Evolutionary conservation across 768 basidiomycete genomes (phyloP).

Genomic region (Mycena albidolilacea): DNA sequence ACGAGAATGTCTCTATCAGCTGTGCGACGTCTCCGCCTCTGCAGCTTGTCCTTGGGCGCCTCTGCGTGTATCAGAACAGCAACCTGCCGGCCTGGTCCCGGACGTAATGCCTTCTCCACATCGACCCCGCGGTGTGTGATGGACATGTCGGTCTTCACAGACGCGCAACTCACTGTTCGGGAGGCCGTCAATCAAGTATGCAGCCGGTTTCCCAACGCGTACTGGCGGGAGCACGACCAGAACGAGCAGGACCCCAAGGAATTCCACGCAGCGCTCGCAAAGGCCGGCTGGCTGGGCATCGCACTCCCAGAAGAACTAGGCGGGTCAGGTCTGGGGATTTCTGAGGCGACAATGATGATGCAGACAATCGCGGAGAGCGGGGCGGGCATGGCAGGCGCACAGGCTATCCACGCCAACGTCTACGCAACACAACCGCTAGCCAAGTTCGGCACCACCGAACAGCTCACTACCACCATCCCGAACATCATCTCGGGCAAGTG

Average conservation of each 20-base stretch:
- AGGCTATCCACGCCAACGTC: constrained; percentile 39
- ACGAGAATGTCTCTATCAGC: no score
- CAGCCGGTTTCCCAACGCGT: constrained; percentile 29
- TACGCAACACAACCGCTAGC: constrained; percentile 39
- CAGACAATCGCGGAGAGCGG: constrained; percentile 40
- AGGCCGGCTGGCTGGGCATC: constrained; percentile 35
- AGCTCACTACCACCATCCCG: constrained; percentile 23
- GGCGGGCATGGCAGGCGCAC: constrained; percentile 40
- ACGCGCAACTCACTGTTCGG: constrained; percentile 24
- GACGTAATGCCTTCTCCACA: constrained; percentile 16
- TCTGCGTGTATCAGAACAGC: no score
- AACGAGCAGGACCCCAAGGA: constrained; percentile 19
- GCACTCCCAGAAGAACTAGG: constrained; percentile 37
- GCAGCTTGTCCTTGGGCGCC: no score
- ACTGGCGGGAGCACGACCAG: constrained; percentile 34
- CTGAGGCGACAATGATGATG: constrained; percentile 42
- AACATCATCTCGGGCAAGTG: constrained; percentile 34
- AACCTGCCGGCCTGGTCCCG: no score
- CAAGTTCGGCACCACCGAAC: constrained; percentile 27
- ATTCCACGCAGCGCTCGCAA: constrained; percentile 31
- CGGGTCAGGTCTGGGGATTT: constrained; percentile 38
- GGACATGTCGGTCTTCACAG: constrained; percentile 27
- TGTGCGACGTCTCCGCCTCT: no score
- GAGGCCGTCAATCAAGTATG: constrained; percentile 23
- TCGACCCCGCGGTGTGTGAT: constrained; percentile 1